Evolutionary conservation across 2,329 filamentous ascomycete species (phyloP).

Genomic region (Tolypocladium ovalisporum): DNA sequence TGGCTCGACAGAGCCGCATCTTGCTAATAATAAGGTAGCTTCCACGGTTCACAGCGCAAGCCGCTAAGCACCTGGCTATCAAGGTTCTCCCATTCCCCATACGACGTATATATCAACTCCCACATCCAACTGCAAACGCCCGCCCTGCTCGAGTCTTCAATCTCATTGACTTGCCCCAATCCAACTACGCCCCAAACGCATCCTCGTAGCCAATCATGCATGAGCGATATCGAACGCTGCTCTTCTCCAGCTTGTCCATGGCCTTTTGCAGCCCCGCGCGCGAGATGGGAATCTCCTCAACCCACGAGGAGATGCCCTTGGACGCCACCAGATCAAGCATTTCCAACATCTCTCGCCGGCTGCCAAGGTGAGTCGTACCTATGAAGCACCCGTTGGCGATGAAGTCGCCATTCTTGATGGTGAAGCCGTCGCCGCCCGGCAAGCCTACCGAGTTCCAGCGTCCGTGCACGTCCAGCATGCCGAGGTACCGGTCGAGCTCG

Average conservation of each 20-base stretch:
- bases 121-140: not conserved
- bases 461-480: constrained; percentile 70
- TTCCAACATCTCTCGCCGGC: constrained; percentile 55
- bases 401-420: constrained; percentile 64
- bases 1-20: too few species aligned
- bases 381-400: constrained; percentile 65
- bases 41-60: too few species aligned
- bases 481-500: constrained; percentile 61
- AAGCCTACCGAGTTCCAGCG: constrained; percentile 72
- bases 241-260: constrained; percentile 57
- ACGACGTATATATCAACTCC: not conserved
- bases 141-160: not conserved
- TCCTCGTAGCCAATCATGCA: constrained; percentile 63
- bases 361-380: constrained; percentile 60
- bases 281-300: constrained; percentile 63
- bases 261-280: constrained; percentile 60
- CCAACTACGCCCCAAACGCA: constrained; percentile 43
- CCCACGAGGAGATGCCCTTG: constrained; percentile 59
- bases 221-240: constrained; percentile 65
- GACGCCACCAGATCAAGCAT: constrained; percentile 64
- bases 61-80: not conserved
- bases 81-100: not conserved
- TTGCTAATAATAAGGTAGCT: too few species aligned
- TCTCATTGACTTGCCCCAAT: not conserved
- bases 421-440: constrained; percentile 63